Conservation (phyloP, 2,329 filamentous ascomycete species). For the Diplodia corticola region DNA sequence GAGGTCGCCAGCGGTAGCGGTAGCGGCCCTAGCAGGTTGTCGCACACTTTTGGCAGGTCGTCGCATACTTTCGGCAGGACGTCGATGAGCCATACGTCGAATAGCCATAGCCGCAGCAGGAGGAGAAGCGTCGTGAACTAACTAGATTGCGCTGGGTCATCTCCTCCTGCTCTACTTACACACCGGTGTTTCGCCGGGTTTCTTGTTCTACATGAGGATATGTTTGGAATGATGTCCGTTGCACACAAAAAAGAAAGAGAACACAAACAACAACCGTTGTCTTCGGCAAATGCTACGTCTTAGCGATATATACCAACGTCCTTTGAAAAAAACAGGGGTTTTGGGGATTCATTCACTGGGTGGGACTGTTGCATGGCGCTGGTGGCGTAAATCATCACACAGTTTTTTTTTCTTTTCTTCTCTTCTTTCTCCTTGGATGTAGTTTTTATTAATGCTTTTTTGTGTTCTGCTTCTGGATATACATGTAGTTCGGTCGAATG, state of each 20-base stretch:
- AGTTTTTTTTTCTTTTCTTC: neutral
- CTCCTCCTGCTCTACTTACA: neutral
- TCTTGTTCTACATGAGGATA: neutral
- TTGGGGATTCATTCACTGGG: neutral
- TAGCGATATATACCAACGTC: conserved; percentile 11
- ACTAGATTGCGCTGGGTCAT: neutral
- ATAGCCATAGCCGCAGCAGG: neutral
- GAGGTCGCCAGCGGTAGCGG: no score
- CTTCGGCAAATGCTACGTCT: conserved; percentile 5
- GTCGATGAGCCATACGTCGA: neutral
- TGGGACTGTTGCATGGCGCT: neutral
- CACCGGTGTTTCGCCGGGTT: neutral
- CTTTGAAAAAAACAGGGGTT: neutral
- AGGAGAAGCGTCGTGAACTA: conserved; percentile 17
- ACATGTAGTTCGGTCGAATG: neutral
- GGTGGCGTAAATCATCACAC: neutral
- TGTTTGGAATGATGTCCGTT: neutral
- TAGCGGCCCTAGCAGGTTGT: neutral
- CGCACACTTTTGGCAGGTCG: neutral
- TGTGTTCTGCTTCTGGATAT: neutral
- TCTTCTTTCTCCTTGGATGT: neutral
- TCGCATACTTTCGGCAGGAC: neutral
- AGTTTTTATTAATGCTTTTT: neutral
- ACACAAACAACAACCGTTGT: neutral
- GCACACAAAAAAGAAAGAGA: neutral